A percentile compares a stretch with the other conserved stretches of the same genome.
Evolutionary conservation across 2,329 filamentous ascomycete genomes (phyloP).

Genomic region (Diplodia mutila): DNA sequence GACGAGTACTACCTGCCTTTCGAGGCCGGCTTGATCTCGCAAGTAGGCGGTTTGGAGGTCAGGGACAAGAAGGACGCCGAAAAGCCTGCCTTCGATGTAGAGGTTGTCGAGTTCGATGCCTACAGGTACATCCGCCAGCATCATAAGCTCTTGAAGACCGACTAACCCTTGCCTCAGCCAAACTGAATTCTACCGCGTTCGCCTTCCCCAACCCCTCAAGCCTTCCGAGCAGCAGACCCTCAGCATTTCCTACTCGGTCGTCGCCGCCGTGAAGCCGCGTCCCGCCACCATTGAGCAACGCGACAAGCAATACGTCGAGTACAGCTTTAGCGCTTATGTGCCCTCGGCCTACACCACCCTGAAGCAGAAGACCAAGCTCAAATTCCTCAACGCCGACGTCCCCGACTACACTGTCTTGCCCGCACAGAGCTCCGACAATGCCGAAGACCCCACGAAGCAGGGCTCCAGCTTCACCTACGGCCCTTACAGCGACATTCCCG

Average conservation of each 20-base stretch:
- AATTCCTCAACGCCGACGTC: constrained; percentile 76
- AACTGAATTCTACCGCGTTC: constrained; percentile 79
- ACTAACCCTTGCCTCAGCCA: constrained; percentile 48
- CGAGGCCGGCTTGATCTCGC: constrained; percentile 72
- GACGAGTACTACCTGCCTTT: constrained; percentile 92
- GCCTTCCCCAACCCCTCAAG: constrained; percentile 74
- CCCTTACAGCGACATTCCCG: constrained; percentile 80
- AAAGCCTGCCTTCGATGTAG: constrained; percentile 69
- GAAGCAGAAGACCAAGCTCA: constrained; percentile 98
- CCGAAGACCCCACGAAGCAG: constrained; percentile 76
- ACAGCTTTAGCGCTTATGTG: constrained; percentile 83
- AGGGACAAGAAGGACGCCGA: constrained; percentile 84
- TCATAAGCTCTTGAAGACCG: not conserved
- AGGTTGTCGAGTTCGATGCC: constrained; percentile 63
- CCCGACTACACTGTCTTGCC: constrained; percentile 82
- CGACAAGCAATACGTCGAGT: constrained; percentile 83
- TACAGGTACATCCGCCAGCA: constrained; percentile 50
- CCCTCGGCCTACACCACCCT: constrained; percentile 81
- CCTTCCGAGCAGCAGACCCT: constrained; percentile 81
- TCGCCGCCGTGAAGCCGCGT: constrained; percentile 78
- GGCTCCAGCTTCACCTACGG: constrained; percentile 89
- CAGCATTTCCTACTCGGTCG: constrained; percentile 80
- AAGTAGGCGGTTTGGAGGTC: constrained; percentile 84
- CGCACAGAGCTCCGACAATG: constrained; percentile 60
- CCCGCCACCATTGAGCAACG: constrained; percentile 82